Conservation (phyloP, 768 basidiomycete species). For the Rhodotorula paludigena region DNA sequence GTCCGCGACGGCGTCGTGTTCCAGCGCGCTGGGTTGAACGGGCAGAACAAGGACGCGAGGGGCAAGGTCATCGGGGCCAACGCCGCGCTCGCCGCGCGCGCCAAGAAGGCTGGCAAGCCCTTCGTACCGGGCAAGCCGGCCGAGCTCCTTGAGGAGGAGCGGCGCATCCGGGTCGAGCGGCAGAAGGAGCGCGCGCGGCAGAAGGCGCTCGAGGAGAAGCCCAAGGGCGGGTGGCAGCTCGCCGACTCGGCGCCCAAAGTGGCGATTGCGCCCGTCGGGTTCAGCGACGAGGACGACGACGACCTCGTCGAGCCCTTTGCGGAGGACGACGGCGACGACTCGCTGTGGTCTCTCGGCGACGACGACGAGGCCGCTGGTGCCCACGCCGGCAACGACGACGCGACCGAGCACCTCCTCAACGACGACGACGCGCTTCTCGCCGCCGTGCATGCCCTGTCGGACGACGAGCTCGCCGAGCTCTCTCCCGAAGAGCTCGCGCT, state of each 20-base stretch:
- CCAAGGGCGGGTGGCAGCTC: not conserved
- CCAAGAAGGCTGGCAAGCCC: constrained; percentile 10
- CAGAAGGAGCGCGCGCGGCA: not conserved
- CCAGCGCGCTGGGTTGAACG: not conserved
- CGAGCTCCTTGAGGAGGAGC: constrained; percentile 4
- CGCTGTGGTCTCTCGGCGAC: not conserved
- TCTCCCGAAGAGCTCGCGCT: not conserved
- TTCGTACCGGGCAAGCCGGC: constrained; percentile 23
- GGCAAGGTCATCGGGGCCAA: constrained; percentile 14
- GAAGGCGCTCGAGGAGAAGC: not conserved
- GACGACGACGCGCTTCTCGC: constrained; percentile 20
- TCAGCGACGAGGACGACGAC: not conserved
- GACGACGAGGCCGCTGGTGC: not conserved
- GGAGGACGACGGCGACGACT: not conserved
- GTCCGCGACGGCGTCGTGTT: not conserved
- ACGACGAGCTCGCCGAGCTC: not conserved
- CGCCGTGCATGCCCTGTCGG: not conserved
- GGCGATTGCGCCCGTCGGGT: not conserved
- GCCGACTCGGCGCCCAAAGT: not conserved
- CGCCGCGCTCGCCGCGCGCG: constrained; percentile 12
- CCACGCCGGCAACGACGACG: not conserved
- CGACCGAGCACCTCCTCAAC: not conserved
- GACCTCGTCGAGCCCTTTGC: not conserved
- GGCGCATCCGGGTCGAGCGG: no score
- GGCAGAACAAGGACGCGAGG: not conserved